phyloP scores from a whole-genome alignment of 805 yeast species.

The Barnettozyma vustinii region DNA sequence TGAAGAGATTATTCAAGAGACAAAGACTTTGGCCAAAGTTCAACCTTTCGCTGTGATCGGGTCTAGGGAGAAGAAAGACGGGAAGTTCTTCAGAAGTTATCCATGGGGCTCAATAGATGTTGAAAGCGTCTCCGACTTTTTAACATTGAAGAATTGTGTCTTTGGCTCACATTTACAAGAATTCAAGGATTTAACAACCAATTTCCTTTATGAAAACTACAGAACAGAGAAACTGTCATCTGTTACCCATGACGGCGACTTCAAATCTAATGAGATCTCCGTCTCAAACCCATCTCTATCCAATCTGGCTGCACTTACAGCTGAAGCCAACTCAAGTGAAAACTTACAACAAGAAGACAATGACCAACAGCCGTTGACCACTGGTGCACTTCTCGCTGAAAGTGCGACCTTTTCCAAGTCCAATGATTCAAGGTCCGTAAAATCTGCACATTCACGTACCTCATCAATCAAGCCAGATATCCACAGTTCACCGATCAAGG shows the following conservation, averaged over 20 bases:
- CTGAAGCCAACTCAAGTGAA: slow-evolving; percentile 1
- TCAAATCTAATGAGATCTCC: slow-evolving; percentile 2
- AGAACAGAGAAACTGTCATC: slow-evolving; percentile 70
- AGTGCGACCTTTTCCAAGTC: slow-evolving; percentile 1
- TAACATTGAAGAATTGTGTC: slow-evolving; percentile 57
- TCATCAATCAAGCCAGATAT: slow-evolving; percentile 17
- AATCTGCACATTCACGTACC: slow-evolving; percentile 4
- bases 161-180: slow-evolving; percentile 83
- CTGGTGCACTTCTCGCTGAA: slow-evolving; percentile 3
- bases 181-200: slow-evolving; percentile 75
- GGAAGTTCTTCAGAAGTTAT: slow-evolving; percentile 57
- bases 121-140: slow-evolving; percentile 47
- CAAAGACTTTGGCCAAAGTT: slow-evolving; percentile 49
- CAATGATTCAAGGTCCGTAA: neutral
- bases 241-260: slow-evolving; percentile 34
- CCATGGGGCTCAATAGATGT: slow-evolving; percentile 71
- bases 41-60: slow-evolving; percentile 76
- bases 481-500: slow-evolving; percentile 33
- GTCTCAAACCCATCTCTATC: slow-evolving; percentile 50
- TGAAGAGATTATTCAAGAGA: slow-evolving; percentile 63
- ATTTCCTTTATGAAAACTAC: slow-evolving; percentile 68
- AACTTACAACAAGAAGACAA: slow-evolving; percentile 1
- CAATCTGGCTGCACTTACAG: slow-evolving; percentile 48
- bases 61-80: slow-evolving; percentile 51
- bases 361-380: slow-evolving; percentile 6